Conservation (phyloP, 2,329 filamentous ascomycete species). For the Fusarium nygamai region DNA sequence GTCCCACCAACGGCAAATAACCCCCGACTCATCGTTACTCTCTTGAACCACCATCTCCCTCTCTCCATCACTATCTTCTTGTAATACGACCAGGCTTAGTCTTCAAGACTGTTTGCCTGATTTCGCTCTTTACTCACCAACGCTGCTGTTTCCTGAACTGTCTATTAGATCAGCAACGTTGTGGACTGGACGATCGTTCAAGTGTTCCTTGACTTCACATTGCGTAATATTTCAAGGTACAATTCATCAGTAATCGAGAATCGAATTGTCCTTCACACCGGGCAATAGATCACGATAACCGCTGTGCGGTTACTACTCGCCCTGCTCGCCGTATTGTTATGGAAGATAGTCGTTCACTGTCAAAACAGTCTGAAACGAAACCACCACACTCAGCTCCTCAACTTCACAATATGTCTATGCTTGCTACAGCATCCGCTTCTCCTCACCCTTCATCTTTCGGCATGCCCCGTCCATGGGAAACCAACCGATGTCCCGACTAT, state of each 20-base stretch:
- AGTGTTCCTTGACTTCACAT: conserved; percentile 10
- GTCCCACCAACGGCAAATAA: conserved; percentile 35
- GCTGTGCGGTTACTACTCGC: conserved; percentile 34
- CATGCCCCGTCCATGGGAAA: conserved; percentile 53
- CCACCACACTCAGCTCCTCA: conserved; percentile 37
- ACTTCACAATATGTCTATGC: conserved; percentile 59
- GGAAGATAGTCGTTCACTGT: conserved; percentile 54
- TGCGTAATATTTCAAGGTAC: conserved; percentile 24
- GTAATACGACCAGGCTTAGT: conserved; percentile 15
- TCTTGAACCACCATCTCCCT: conserved; percentile 12
- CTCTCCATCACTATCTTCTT: conserved; percentile 6
- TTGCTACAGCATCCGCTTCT: conserved; percentile 58
- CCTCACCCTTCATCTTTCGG: conserved; percentile 53
- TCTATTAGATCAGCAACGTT: conserved; percentile 4
- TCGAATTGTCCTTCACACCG: conserved; percentile 8
- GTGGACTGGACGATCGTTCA: conserved; percentile 3
- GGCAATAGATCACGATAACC: conserved; percentile 20
- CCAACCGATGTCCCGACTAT: conserved; percentile 48
- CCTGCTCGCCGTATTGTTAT: conserved; percentile 46
- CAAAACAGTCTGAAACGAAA: conserved; percentile 43
- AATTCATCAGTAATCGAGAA: neutral
- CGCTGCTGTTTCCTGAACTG: conserved; percentile 6
- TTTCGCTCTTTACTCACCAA: conserved; percentile 27
- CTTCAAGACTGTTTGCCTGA: conserved; percentile 8
- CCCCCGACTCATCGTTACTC: conserved; percentile 19